phyloP scores from a whole-genome alignment of 1,284 basidiomycete genomes.

The Chalciporus sp. region DNA sequence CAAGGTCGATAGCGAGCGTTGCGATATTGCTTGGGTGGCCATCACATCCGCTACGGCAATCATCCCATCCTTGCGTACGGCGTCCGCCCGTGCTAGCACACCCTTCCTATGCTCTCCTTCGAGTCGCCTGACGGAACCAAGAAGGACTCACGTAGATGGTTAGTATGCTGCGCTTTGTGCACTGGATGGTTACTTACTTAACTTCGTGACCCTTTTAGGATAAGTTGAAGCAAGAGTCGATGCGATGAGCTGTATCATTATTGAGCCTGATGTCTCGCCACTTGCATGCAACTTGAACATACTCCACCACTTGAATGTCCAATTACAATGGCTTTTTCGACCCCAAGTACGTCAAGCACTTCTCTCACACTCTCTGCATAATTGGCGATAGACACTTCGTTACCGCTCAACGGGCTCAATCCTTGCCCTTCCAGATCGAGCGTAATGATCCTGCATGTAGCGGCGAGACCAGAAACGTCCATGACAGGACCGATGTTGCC shows the following conservation, averaged over 20 bases:
- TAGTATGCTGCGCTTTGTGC: neutral
- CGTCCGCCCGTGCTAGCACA: neutral
- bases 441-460: slow-evolving; percentile 20
- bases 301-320: slow-evolving; percentile 8
- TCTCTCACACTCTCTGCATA: slow-evolving; percentile 16
- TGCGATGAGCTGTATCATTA: neutral
- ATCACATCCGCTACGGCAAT: slow-evolving; percentile 4
- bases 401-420: slow-evolving; percentile 14
- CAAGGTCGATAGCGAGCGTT: slow-evolving; percentile 1
- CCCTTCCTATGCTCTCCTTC: neutral
- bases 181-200: slow-evolving; percentile 1
- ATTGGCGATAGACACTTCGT: slow-evolving; percentile 13
- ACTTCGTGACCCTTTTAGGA: slow-evolving; percentile 4
- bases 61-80: slow-evolving; percentile 3
- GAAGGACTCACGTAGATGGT: neutral
- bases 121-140: neutral
- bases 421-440: slow-evolving; percentile 10
- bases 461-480: slow-evolving; percentile 6
- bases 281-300: neutral
- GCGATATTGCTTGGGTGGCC: slow-evolving; percentile 4
- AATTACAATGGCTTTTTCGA: slow-evolving; percentile 7
- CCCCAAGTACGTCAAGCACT: slow-evolving; percentile 14
- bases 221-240: slow-evolving; percentile 5
- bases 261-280: neutral
- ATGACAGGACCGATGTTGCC: slow-evolving; percentile 10